Evolutionary conservation across 768 basidiomycete species (phyloP).

Genomic region (Cubamyces lactineus): DNA sequence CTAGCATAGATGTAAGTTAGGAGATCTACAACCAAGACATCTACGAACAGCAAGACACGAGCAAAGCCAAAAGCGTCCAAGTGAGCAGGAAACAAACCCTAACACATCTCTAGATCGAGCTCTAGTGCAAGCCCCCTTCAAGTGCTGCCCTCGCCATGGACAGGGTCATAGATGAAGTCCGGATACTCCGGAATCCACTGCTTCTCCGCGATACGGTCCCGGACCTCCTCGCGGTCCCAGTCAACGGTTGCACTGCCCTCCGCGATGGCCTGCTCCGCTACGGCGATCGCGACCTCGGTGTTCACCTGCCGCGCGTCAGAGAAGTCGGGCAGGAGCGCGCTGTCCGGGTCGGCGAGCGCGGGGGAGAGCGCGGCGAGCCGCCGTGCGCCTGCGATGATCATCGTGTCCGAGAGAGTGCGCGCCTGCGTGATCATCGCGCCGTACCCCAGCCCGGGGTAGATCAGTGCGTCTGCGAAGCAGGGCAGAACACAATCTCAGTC

Average conservation of each 20-base stretch:
- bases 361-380: constrained; percentile 79
- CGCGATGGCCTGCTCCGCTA: constrained; percentile 74
- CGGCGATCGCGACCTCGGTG: constrained; percentile 80
- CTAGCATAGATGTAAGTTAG: too few species aligned
- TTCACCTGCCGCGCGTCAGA: constrained; percentile 72
- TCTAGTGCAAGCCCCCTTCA: not conserved
- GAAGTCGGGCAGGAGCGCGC: constrained; percentile 77
- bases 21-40: too few species aligned
- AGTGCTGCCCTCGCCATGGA: constrained; percentile 1
- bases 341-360: constrained; percentile 69
- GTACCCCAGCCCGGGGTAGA: constrained; percentile 86
- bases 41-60: too few species aligned
- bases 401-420: constrained; percentile 70
- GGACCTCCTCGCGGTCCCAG: constrained; percentile 62
- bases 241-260: constrained; percentile 67
- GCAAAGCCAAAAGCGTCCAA: too few species aligned
- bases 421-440: constrained; percentile 75
- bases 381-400: constrained; percentile 83
- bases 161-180: constrained; percentile 62
- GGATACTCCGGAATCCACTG: constrained; percentile 71
- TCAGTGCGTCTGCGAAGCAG: constrained; percentile 57
- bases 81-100: too few species aligned
- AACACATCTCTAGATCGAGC: not conserved
- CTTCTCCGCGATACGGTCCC: constrained; percentile 50
- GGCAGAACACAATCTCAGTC: not conserved